These are phyloP conservation scores for Silene uniflora DNA, from an alignment of 148 eudicot genomes.

Conservation along the genomic window DNA sequence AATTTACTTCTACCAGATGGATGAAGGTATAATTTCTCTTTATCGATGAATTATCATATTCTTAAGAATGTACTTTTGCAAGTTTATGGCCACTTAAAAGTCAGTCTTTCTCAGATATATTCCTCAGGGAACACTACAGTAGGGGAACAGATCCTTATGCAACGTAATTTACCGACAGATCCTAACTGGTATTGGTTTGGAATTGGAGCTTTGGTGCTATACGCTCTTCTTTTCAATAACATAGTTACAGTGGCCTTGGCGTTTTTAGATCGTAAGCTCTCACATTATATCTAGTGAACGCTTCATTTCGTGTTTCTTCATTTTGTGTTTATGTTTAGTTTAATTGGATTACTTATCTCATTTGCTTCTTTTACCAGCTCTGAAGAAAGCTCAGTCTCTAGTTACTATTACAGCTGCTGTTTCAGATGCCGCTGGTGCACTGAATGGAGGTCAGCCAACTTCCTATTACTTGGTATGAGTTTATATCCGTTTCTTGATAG, in stretches of 20 bases:
- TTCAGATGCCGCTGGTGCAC: slow-evolving; percentile 24
- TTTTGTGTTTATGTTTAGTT: not conserved
- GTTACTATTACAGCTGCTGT: slow-evolving; percentile 30
- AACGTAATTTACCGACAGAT: slow-evolving; percentile 45
- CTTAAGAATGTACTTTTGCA: not conserved
- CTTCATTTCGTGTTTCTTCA: not conserved
- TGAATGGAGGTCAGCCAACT: slow-evolving; percentile 29
- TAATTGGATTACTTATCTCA: slow-evolving; percentile 7
- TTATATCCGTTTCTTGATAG: not conserved
- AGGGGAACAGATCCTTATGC: slow-evolving; percentile 44
- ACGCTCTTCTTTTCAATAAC: slow-evolving; percentile 58
- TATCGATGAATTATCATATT: not conserved
- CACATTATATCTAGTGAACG: not conserved
- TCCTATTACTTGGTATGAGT: not conserved
- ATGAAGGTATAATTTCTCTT: slow-evolving; percentile 37
- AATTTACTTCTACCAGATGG: slow-evolving; percentile 80
- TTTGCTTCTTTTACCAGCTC: slow-evolving; percentile 42
- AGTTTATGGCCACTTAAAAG: slow-evolving; percentile 7
- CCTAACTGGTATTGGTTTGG: slow-evolving; percentile 81
- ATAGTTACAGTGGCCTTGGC: slow-evolving; percentile 56
- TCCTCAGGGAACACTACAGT: slow-evolving; percentile 44
- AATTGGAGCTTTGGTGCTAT: slow-evolving; percentile 53
- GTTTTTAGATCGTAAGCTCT: slow-evolving; percentile 63
- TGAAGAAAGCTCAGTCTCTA: slow-evolving; percentile 48
- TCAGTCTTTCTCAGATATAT: slow-evolving; percentile 34